phyloP scores from a whole-genome alignment of 805 yeast genomes.

The Kuraishia capsulata region DNA sequence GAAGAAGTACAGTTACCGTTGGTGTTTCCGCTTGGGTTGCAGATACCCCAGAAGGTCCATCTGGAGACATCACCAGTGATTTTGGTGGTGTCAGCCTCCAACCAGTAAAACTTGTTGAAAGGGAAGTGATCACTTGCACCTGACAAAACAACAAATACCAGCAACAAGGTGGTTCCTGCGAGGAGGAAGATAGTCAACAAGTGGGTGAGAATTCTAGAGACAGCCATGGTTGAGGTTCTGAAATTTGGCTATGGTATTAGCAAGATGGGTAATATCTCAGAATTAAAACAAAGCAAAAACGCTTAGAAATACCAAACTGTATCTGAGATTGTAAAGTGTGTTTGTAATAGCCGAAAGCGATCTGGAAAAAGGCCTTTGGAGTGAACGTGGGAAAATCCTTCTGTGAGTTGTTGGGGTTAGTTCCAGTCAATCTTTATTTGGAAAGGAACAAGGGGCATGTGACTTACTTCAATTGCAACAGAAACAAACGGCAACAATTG shows the following conservation, averaged over 20 bases:
- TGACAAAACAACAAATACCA: slow-evolving; percentile 53
- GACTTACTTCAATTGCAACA: too few species aligned
- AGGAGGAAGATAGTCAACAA: slow-evolving; percentile 21
- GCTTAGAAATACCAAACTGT: too few species aligned
- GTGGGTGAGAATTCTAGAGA: not conserved
- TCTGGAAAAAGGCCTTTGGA: too few species aligned
- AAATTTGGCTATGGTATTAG: slow-evolving; percentile 40
- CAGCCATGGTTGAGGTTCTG: not conserved
- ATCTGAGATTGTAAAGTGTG: too few species aligned
- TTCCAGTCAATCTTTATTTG: too few species aligned
- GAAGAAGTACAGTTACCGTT: slow-evolving; percentile 27
- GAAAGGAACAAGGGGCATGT: too few species aligned
- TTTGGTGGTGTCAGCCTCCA: slow-evolving; percentile 55
- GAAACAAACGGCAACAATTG: too few species aligned
- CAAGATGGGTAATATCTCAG: slow-evolving; percentile 34
- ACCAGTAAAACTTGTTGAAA: slow-evolving; percentile 59
- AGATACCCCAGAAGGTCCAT: slow-evolving; percentile 82
- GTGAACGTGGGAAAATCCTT: too few species aligned
- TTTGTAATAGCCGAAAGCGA: too few species aligned
- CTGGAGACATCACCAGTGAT: slow-evolving; percentile 49
- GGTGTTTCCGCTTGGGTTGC: slow-evolving; percentile 27
- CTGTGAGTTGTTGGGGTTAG: too few species aligned
- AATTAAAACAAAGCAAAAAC: too few species aligned
- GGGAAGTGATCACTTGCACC: slow-evolving; percentile 55
- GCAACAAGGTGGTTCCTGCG: slow-evolving; percentile 38